Conservation (phyloP, 306 rosid species). For the Malus fusca region DNA sequence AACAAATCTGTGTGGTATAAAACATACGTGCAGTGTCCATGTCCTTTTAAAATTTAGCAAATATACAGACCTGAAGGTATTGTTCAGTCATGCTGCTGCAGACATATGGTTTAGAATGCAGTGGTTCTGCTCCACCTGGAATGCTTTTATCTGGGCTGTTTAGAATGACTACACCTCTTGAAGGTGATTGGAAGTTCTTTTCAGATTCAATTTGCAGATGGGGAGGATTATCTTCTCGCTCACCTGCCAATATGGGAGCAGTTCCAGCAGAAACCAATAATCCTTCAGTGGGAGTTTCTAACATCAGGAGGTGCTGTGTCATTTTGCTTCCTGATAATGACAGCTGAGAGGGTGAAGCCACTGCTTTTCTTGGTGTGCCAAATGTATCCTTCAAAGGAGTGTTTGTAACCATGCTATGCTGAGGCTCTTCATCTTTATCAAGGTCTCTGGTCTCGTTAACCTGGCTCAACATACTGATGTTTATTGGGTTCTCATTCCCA, state of each 20-base stretch:
- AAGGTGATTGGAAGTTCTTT: slow-evolving; percentile 17
- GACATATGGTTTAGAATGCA: slow-evolving; percentile 1
- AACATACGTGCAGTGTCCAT: not conserved
- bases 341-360: slow-evolving; percentile 28
- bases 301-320: slow-evolving; percentile 19
- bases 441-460: slow-evolving; percentile 22
- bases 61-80: slow-evolving; percentile 5
- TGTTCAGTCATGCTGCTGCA: slow-evolving; percentile 8
- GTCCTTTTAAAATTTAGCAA: not conserved
- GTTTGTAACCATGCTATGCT: slow-evolving; percentile 7
- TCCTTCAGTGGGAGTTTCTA: slow-evolving; percentile 15
- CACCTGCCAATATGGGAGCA: slow-evolving; percentile 17
- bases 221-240: slow-evolving; percentile 7
- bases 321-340: slow-evolving; percentile 21
- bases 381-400: slow-evolving; percentile 19
- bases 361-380: slow-evolving; percentile 10
- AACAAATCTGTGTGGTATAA: not conserved
- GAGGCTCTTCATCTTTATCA: slow-evolving; percentile 21
- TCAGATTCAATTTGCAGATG: slow-evolving; percentile 23
- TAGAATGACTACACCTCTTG: slow-evolving; percentile 17
- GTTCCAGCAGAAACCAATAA: slow-evolving; percentile 4
- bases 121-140: slow-evolving; percentile 14
- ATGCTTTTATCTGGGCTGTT: slow-evolving; percentile 23
- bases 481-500: slow-evolving; percentile 25
- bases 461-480: slow-evolving; percentile 24